Evolutionary conservation across 306 rosid species (phyloP).

Genomic region (Quercus glauca): DNA sequence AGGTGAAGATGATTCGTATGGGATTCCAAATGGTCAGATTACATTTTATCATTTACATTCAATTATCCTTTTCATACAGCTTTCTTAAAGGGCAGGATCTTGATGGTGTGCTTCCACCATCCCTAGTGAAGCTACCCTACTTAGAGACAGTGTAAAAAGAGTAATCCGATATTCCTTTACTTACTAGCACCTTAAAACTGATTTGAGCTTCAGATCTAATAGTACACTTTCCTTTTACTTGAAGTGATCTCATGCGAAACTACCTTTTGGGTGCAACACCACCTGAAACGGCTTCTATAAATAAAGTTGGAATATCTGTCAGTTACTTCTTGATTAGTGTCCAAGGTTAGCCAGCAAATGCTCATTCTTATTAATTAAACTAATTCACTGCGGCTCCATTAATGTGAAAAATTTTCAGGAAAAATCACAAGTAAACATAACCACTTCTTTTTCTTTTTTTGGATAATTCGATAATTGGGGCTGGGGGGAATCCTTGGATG

Average conservation of each 20-base stretch:
- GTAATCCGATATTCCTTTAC: background rate
- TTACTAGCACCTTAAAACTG: background rate
- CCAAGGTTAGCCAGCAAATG: too few species aligned
- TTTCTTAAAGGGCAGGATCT: conserved; percentile 21
- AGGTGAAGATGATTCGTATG: too few species aligned
- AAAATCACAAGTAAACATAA: conserved; percentile 6
- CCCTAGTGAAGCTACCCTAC: conserved; percentile 22
- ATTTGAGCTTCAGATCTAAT: background rate
- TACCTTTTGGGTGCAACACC: conserved; percentile 28
- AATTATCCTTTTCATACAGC: background rate
- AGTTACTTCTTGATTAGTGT: background rate
- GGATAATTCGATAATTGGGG: too few species aligned
- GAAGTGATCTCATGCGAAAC: conserved; percentile 16
- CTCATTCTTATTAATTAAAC: background rate
- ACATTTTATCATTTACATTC: background rate
- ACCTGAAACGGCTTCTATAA: conserved; percentile 12
- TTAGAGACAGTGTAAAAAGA: conserved; percentile 12
- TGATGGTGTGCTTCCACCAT: conserved; percentile 32
- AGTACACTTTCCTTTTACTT: background rate
- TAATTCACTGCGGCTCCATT: conserved; percentile 13
- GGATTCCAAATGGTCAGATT: too few species aligned
- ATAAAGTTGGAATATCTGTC: conserved; percentile 20
- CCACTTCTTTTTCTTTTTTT: too few species aligned
- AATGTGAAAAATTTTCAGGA: conserved; percentile 29
- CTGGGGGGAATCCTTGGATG: too few species aligned